Evolutionary conservation across 1,284 basidiomycete genomes (phyloP).

Genomic region (Polyporus tsugae): DNA sequence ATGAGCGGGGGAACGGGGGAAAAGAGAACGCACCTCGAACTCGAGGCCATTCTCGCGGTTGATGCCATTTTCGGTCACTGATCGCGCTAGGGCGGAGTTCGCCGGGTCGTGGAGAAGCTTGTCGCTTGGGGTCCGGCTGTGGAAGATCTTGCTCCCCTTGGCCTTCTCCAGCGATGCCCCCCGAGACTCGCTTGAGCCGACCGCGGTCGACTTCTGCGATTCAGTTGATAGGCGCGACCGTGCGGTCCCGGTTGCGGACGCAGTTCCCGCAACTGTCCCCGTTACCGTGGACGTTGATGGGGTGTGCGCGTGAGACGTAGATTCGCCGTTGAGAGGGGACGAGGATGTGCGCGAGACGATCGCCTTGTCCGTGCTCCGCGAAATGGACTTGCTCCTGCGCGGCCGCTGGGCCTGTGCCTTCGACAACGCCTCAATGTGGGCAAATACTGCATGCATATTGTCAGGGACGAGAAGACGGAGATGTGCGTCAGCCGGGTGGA

Average conservation of each 20-base stretch:
- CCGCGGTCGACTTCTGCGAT: conserved; percentile 37
- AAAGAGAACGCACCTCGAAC: conserved; percentile 36
- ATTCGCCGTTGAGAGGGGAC: conserved; percentile 31
- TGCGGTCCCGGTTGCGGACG: conserved; percentile 19
- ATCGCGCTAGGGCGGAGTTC: conserved; percentile 41
- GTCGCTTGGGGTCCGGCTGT: conserved; percentile 44
- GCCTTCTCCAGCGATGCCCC: conserved; percentile 68
- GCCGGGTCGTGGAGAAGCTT: conserved; percentile 32
- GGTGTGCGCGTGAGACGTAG: conserved; percentile 3
- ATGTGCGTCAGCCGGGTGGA: neutral
- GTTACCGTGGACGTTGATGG: conserved; percentile 9
- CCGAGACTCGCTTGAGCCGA: conserved; percentile 39
- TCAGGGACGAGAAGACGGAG: neutral
- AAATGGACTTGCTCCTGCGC: conserved; percentile 74
- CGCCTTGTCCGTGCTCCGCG: conserved; percentile 47
- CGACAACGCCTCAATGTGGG: conserved; percentile 76
- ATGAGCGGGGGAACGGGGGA: conserved; percentile 12
- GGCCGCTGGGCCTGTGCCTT: conserved; percentile 59
- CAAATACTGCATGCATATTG: conserved; percentile 66
- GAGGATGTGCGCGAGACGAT: conserved; percentile 31
- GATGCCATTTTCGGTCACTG: conserved; percentile 39
- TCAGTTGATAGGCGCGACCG: conserved; percentile 54
- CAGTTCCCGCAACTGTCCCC: neutral
- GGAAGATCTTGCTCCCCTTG: conserved; percentile 65
- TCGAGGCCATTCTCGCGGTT: conserved; percentile 35